These are phyloP conservation scores for Cyclocybe cylindracea DNA, from an alignment of 768 basidiomycete species.

Conservation along the genomic window DNA sequence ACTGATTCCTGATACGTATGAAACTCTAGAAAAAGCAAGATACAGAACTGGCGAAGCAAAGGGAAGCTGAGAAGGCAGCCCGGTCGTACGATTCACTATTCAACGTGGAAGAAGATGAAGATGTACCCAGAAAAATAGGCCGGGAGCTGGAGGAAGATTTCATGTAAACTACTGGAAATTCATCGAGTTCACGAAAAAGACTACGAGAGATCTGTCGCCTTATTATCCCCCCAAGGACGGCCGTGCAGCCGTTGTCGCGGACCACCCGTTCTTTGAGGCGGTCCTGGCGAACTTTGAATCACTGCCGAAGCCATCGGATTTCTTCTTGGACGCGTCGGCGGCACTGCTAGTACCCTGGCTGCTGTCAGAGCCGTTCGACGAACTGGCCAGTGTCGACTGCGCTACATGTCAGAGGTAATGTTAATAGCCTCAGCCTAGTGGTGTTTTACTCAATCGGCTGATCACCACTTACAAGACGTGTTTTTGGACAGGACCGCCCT, in stretches of 20 bases:
- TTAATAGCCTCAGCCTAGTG: no score
- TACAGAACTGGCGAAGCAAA: conserved; percentile 64
- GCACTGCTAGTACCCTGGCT: no score
- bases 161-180: conserved; percentile 51
- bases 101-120: conserved; percentile 61
- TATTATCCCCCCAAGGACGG: conserved; percentile 18
- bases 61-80: conserved; percentile 87
- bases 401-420: no score
- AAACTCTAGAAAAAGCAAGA: conserved; percentile 73
- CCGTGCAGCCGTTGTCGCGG: conserved; percentile 16
- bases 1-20: conserved; percentile 1
- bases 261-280: conserved; percentile 20
- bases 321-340: background rate
- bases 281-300: conserved; percentile 16
- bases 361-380: no score
- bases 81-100: conserved; percentile 86
- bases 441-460: no score
- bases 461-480: background rate
- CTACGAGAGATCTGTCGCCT: background rate
- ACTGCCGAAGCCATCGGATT: conserved; percentile 3
- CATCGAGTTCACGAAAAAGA: background rate
- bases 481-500: background rate
- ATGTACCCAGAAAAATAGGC: conserved; percentile 54
- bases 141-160: conserved; percentile 87
- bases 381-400: no score